Percentiles rank a stretch among this genome's conserved stretches.
Evolutionary conservation across 495 filamentous ascomycete genomes (phyloP).

Genomic region (Xylona heveae): DNA sequence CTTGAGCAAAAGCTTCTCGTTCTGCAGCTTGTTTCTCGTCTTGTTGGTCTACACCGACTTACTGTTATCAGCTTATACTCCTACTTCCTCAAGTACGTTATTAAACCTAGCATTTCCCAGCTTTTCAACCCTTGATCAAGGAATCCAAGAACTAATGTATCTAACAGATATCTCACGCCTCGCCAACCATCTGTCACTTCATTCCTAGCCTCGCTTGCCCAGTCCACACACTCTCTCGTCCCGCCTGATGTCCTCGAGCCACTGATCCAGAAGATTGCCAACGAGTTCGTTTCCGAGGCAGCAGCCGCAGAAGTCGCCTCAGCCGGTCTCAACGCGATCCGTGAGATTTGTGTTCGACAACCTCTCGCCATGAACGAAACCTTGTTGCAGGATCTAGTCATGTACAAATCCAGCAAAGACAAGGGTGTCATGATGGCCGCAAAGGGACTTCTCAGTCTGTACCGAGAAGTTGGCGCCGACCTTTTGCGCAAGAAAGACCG

Average conservation of each 20-base stretch:
- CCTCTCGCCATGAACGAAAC: slow-evolving; percentile 91
- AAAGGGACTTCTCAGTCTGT: slow-evolving; percentile 72
- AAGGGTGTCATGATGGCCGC: slow-evolving; percentile 97
- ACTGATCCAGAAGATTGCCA: slow-evolving; percentile 83
- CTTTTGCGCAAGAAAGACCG: slow-evolving; percentile 79
- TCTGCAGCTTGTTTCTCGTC: slow-evolving; percentile 69
- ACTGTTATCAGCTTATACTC: slow-evolving; percentile 69
- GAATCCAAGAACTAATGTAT: no score
- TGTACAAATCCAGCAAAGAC: slow-evolving; percentile 94
- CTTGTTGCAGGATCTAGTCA: slow-evolving; percentile 82
- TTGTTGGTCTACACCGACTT: slow-evolving; percentile 85
- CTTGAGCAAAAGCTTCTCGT: slow-evolving; percentile 83
- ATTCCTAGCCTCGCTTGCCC: slow-evolving; percentile 80
- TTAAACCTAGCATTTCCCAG: no score
- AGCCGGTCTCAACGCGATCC: slow-evolving; percentile 83
- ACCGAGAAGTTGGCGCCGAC: slow-evolving; percentile 71
- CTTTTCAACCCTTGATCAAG: no score
- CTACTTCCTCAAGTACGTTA: slow-evolving; percentile 44
- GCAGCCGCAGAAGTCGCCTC: slow-evolving; percentile 77
- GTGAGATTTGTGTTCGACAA: slow-evolving; percentile 81
- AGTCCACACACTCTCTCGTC: slow-evolving; percentile 75
- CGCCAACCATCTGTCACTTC: slow-evolving; percentile 85
- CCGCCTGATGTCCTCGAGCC: slow-evolving; percentile 89
- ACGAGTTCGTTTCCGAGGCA: slow-evolving; percentile 94
- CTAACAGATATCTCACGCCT: slow-evolving; percentile 43